These are phyloP conservation scores for Rhizopus stolonifer DNA, from an alignment of 371 early-diverging fungal genomes.

Conservation along the genomic window DNA sequence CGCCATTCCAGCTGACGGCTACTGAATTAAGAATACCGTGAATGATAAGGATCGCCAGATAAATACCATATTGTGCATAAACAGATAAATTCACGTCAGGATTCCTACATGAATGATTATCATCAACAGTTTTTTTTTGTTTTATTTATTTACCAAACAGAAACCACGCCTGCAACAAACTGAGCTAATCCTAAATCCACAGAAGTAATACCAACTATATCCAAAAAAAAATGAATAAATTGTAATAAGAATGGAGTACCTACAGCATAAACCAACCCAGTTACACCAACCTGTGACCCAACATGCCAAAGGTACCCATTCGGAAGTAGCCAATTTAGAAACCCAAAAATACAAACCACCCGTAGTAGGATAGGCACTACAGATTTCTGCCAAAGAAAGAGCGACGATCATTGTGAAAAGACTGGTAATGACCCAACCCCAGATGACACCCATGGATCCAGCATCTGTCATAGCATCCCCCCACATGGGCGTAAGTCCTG, in stretches of 20 bases:
- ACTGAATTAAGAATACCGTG: constrained; percentile 57
- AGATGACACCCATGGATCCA: constrained; percentile 66
- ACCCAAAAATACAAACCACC: constrained; percentile 75
- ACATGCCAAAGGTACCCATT: constrained; percentile 61
- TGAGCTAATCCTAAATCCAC: constrained; percentile 57
- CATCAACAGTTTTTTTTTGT: constrained; percentile 12
- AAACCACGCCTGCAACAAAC: constrained; percentile 54
- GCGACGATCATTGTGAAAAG: constrained; percentile 63
- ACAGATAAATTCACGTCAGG: constrained; percentile 36
- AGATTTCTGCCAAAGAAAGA: constrained; percentile 73
- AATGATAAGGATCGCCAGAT: constrained; percentile 43
- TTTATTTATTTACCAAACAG: constrained; percentile 38
- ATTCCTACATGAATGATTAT: constrained; percentile 16
- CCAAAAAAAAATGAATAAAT: constrained; percentile 21
- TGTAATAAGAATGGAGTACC: constrained; percentile 2
- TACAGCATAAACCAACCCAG: constrained; percentile 54
- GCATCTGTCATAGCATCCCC: constrained; percentile 60
- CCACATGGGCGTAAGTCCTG: constrained; percentile 57
- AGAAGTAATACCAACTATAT: constrained; percentile 51
- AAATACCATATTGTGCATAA: constrained; percentile 53
- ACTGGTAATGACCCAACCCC: constrained; percentile 69
- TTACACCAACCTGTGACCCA: constrained; percentile 69
- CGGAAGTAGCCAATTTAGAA: constrained; percentile 47
- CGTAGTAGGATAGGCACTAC: constrained; percentile 71
- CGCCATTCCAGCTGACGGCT: constrained; percentile 50